Base-by-base conservation (phyloP, 306 rosid species). In the Mimosa pudica region DNA sequence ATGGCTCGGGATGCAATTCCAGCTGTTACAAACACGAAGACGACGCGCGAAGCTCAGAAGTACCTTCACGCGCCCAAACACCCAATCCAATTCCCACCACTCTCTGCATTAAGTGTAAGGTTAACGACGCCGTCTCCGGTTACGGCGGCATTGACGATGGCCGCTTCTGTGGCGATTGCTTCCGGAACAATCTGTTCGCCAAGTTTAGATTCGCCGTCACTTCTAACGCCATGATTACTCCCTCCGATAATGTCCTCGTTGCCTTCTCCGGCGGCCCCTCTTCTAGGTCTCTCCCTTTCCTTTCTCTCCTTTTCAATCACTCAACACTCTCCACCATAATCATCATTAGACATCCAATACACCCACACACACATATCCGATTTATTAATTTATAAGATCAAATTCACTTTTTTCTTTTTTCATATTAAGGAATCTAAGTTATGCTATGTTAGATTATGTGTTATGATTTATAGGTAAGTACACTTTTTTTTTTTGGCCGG, bases 181-280 rank as follows among this genome's bases (percentile, higher is more conserved):
- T 94, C 81, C 85, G 86, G 35, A 81, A 82, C 45, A 92, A 92
- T 77, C 80, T 94, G 75, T 88, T 91, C 69, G 94, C 90, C 9
- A 92, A 94, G 91, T 92, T 94, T 80, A 88, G 98, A 80, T 82
- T 87, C 66, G 91, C 97, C 12, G 92, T 94, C 62, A 88, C 90
- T 41, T 89, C 96, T 16, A 85, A 88, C 81, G 97, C 97, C 65
- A 94, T 94, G 98, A 88, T 94, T 54, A 64, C 94, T 71, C 98
- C 97, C 51, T 68, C 95, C 2, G 97, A 94, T 62, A 92, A 87
- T 52, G 95, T 92, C 73, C 97, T 94, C 41, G 95, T 94, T 73
- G 97, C 98, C 52, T 94, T 94, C 89, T 94, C 98, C 1, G 98
- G 97, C 55, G 98, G 98, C 71, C 83, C 97, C 81, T 91, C 90